Evolutionary conservation across 148 eudicot species (phyloP).

Genomic region (Tetragonia tetragonoides): DNA sequence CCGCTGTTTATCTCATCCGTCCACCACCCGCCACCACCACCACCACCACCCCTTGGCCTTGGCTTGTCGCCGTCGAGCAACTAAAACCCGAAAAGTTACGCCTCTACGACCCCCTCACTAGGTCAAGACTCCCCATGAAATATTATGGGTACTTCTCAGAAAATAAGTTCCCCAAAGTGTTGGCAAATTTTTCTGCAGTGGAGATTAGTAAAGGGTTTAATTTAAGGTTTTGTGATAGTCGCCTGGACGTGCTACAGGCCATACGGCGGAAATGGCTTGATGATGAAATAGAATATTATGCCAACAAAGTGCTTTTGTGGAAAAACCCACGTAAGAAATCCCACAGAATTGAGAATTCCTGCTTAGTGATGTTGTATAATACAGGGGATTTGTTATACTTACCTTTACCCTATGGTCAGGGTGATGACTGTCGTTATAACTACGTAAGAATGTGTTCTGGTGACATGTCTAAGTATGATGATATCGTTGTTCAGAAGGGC

Average conservation of each 20-base stretch:
- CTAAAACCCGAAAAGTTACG: neutral
- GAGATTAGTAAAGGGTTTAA: neutral
- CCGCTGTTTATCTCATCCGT: constrained; percentile 6
- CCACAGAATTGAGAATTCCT: neutral
- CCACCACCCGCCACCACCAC: no score
- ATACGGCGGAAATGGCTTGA: no score
- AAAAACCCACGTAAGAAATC: neutral
- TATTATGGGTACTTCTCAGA: neutral
- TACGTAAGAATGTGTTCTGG: neutral
- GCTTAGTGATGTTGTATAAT: neutral
- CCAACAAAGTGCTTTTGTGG: neutral
- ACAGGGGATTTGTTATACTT: neutral
- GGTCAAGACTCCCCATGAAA: neutral
- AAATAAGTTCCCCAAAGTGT: neutral
- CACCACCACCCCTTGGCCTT: no score
- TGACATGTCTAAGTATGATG: constrained; percentile 8
- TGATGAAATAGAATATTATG: no score
- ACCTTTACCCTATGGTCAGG: no score
- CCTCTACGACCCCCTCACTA: constrained; percentile 4
- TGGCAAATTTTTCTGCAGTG: neutral
- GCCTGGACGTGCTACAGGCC: no score
- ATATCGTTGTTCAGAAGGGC: neutral
- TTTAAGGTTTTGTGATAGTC: neutral
- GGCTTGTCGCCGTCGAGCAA: constrained; percentile 9
- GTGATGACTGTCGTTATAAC: no score